These are phyloP conservation scores for Passiflora organensis DNA, from an alignment of 345 rosid genomes.

Conservation along the genomic window DNA sequence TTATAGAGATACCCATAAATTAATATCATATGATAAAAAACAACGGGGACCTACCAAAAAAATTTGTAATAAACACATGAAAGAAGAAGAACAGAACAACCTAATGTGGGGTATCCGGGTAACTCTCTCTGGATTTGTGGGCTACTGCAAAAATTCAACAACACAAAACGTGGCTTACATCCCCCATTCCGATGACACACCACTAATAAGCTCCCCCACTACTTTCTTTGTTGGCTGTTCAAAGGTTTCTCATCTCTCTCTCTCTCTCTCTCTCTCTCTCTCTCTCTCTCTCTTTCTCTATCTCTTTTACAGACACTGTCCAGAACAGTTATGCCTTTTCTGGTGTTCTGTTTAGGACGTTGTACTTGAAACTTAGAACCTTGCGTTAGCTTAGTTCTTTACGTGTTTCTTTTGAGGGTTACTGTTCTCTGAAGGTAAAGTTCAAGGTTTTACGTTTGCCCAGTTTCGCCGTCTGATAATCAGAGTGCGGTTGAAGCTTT, in stretches of 20 bases:
- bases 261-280: neutral
- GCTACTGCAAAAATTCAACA: slow-evolving; percentile 20
- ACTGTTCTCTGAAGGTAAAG: slow-evolving; percentile 2
- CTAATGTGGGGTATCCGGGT: slow-evolving; percentile 17
- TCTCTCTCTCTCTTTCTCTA: slow-evolving; percentile 3
- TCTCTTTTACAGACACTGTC: neutral
- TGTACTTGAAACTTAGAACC: neutral
- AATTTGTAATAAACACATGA: neutral
- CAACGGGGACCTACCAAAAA: neutral
- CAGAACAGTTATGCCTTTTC: neutral
- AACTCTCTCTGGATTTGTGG: slow-evolving; percentile 8
- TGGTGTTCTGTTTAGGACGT: neutral
- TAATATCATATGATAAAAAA: neutral
- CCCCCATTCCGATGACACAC: slow-evolving; percentile 10
- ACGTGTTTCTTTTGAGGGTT: slow-evolving; percentile 5
- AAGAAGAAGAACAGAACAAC: neutral
- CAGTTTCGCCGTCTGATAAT: slow-evolving; percentile 9
- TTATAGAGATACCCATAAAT: no score
- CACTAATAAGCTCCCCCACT: slow-evolving; percentile 18
- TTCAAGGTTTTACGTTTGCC: neutral
- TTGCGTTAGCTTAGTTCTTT: neutral
- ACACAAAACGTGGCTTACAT: slow-evolving; percentile 32
- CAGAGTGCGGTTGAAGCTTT: slow-evolving; percentile 9
- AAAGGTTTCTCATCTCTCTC: neutral
- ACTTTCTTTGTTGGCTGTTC: neutral